Evolutionary conservation across 139 green algal genomes (phyloP).

Genomic region (Nannochloris sp.): DNA sequence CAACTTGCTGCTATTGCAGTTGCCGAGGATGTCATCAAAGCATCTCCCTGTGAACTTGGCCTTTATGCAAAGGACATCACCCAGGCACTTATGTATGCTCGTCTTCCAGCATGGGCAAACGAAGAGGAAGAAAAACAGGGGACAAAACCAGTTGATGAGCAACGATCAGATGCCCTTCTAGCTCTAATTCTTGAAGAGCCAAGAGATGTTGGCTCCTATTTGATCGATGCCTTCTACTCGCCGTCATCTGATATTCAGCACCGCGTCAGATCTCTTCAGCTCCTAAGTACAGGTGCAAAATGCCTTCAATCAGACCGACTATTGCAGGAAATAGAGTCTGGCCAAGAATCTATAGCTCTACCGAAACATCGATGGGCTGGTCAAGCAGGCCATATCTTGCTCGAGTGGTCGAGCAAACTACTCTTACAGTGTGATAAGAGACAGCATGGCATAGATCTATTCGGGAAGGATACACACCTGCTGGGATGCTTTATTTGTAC

Average conservation of each 20-base stretch:
- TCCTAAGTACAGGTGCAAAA: conserved; percentile 18
- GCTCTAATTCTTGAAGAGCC: conserved; percentile 40
- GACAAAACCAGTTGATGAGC: conserved; percentile 5
- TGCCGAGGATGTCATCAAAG: conserved; percentile 48
- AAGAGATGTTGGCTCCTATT: conserved; percentile 27
- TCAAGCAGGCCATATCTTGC: conserved; percentile 28
- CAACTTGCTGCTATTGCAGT: conserved; percentile 42
- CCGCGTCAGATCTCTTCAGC: conserved; percentile 55
- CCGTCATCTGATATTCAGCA: conserved; percentile 59
- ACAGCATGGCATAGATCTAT: conserved; percentile 71
- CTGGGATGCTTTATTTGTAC: conserved; percentile 63
- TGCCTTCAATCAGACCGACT: conserved; percentile 5
- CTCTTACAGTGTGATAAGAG: conserved; percentile 31
- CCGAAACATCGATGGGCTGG: conserved; percentile 33
- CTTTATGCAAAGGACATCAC: conserved; percentile 50
- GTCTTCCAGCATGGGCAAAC: conserved; percentile 50
- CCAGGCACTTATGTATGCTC: conserved; percentile 51
- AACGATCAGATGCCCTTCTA: conserved; percentile 37
- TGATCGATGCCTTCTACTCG: conserved; percentile 58
- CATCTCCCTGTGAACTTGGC: conserved; percentile 60
- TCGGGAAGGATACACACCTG: conserved; percentile 56
- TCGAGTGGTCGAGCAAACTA: conserved; percentile 54
- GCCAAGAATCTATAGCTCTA: conserved; percentile 4
- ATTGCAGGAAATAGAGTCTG: conserved; percentile 7
- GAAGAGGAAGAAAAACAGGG: conserved; percentile 11